These are phyloP conservation scores for Plenodomus lindquistii DNA, from an alignment of 2,329 filamentous ascomycete species.

Conservation along the genomic window DNA sequence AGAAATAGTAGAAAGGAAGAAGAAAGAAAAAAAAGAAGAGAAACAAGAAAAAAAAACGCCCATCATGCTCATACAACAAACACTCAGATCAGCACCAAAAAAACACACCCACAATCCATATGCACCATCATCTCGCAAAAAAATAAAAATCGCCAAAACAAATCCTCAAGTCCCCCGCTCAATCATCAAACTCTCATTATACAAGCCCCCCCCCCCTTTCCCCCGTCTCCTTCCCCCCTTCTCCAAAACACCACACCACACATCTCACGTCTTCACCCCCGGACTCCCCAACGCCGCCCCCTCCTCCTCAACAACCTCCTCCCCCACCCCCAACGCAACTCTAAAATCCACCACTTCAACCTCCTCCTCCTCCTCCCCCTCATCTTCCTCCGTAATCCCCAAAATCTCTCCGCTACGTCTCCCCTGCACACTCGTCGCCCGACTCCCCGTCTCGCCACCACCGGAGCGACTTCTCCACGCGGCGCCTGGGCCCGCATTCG, in stretches of 20 bases:
- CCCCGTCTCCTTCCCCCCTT: not conserved
- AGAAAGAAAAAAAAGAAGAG: no score
- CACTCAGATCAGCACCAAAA: no score
- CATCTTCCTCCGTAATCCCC: conserved; percentile 55
- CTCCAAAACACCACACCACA: not conserved
- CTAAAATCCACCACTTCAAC: conserved; percentile 65
- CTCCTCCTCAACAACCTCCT: conserved; percentile 39
- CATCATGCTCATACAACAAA: no score
- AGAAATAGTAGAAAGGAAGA: no score
- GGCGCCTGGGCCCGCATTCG: not conserved
- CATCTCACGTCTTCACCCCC: not conserved
- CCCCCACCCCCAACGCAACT: conserved; percentile 48
- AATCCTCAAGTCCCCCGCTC: no score
- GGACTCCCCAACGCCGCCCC: not conserved
- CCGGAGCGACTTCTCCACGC: conserved; percentile 3
- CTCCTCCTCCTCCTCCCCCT: conserved; percentile 51
- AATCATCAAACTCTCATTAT: no score
- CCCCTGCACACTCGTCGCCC: conserved; percentile 64
- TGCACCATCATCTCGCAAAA: no score
- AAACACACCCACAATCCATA: no score
- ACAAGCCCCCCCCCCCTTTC: no score
- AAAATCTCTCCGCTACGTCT: conserved; percentile 74
- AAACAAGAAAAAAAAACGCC: no score
- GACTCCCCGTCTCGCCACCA: conserved; percentile 14
- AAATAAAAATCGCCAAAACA: no score